These are phyloP conservation scores for Wickerhamiella azyma DNA, from an alignment of 805 yeast genomes.

Conservation along the genomic window DNA sequence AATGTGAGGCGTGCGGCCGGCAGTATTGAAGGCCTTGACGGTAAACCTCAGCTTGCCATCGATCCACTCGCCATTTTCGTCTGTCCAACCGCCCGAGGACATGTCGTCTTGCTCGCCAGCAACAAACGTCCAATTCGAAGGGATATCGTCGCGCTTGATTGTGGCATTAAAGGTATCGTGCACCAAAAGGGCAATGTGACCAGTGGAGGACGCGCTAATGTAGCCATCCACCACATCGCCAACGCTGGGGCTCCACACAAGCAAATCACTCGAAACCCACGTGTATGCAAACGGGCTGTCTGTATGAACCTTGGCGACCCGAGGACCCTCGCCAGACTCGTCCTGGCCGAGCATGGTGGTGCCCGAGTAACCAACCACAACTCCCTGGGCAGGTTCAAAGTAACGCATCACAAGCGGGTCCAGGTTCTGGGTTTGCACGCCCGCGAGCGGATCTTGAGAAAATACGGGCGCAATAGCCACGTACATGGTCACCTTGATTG, in stretches of 20 bases:
- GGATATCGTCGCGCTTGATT: conserved; percentile 72
- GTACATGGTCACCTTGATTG: conserved; percentile 47
- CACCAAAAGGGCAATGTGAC: conserved; percentile 81
- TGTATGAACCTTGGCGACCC: conserved; percentile 51
- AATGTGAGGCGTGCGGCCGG: conserved; percentile 71
- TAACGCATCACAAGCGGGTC: conserved; percentile 83
- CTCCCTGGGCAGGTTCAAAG: conserved; percentile 59
- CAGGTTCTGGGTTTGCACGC: conserved; percentile 74
- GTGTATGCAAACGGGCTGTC: conserved; percentile 79
- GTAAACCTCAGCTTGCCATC: conserved; percentile 75
- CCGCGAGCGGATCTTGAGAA: conserved; percentile 53
- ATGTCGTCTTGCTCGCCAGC: conserved; percentile 45
- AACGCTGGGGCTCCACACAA: conserved; percentile 81
- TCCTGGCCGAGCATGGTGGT: conserved; percentile 38
- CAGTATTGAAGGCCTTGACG: conserved; percentile 42
- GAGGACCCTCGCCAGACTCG: conserved; percentile 29
- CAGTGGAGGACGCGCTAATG: conserved; percentile 83
- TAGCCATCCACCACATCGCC: conserved; percentile 82
- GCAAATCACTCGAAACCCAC: conserved; percentile 73
- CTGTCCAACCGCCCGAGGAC: conserved; percentile 75
- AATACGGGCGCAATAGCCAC: conserved; percentile 82
- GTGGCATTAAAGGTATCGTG: conserved; percentile 94
- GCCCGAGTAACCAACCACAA: conserved; percentile 67
- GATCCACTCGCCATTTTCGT: conserved; percentile 54
- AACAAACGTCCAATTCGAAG: conserved; percentile 72